phyloP scores from a whole-genome alignment of 768 basidiomycete genomes.

The Suillus subluteus region DNA sequence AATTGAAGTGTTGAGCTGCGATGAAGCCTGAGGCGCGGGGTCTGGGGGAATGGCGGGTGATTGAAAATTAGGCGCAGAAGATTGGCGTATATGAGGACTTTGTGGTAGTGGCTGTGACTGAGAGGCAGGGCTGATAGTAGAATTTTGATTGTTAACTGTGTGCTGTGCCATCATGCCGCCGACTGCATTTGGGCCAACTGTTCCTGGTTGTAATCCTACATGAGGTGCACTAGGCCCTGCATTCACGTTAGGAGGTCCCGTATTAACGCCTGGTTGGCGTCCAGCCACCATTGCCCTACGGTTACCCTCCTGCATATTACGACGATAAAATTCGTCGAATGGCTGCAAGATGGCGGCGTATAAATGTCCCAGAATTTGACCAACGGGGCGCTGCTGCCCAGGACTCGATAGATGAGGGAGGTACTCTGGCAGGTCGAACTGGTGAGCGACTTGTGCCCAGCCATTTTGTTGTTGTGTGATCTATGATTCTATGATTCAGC shows the following conservation, averaged over 20 bases:
- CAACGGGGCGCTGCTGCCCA: conserved; percentile 51
- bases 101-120: conserved; percentile 34
- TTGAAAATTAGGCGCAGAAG: conserved; percentile 18
- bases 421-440: conserved; percentile 66
- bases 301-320: conserved; percentile 62
- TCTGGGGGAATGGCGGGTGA: background rate
- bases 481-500: conserved; percentile 35
- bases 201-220: conserved; percentile 23
- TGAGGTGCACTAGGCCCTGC: conserved; percentile 21
- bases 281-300: conserved; percentile 54
- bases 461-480: conserved; percentile 49
- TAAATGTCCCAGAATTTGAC: conserved; percentile 55
- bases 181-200: conserved; percentile 15
- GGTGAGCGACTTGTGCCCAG: conserved; percentile 58
- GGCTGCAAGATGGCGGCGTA: conserved; percentile 67
- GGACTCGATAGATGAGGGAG: conserved; percentile 46
- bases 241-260: conserved; percentile 17
- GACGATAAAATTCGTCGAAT: conserved; percentile 73
- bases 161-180: conserved; percentile 33
- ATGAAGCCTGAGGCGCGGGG: background rate
- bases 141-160: conserved; percentile 22
- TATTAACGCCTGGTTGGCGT: conserved; percentile 29
- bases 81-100: conserved; percentile 33
- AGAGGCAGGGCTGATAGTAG: conserved; percentile 23
- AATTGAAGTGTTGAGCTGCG: conserved; percentile 17